Conservation (phyloP, 768 basidiomycete genomes). For the Phlebiopsis flavidoalba region DNA sequence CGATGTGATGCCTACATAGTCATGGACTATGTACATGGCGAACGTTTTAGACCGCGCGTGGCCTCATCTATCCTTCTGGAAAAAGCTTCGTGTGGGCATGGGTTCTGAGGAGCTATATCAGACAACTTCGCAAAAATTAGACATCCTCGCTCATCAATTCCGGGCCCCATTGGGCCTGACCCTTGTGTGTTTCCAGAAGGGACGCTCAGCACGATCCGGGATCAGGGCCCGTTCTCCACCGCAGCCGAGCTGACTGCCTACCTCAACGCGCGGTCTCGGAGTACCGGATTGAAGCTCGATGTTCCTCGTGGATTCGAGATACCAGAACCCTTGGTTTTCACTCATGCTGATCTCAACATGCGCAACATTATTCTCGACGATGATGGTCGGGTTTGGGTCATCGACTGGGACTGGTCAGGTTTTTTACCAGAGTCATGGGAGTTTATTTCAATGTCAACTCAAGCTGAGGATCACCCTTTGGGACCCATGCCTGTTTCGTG, state of each 20-base stretch:
- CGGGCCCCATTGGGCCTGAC: neutral
- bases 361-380: slow-evolving; percentile 13
- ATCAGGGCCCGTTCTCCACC: neutral
- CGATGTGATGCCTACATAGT: slow-evolving; percentile 1
- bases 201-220: neutral
- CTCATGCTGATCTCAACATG: slow-evolving; percentile 15
- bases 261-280: neutral
- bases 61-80: slow-evolving; percentile 17
- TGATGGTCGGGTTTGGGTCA: too few species aligned
- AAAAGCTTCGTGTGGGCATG: slow-evolving; percentile 22
- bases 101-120: slow-evolving; percentile 23
- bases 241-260: neutral
- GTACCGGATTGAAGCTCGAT: neutral
- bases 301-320: neutral
- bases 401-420: too few species aligned
- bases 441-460: too few species aligned
- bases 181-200: neutral
- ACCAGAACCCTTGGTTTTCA: slow-evolving; percentile 13
- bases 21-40: slow-evolving; percentile 24
- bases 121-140: slow-evolving; percentile 18
- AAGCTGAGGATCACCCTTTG: too few species aligned
- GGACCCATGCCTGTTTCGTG: too few species aligned
- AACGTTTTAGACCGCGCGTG: slow-evolving; percentile 21
- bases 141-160: neutral
- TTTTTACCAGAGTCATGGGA: too few species aligned